phyloP scores from a whole-genome alignment of 2,329 filamentous ascomycete species.

The Pseudodiploospora longispora region DNA sequence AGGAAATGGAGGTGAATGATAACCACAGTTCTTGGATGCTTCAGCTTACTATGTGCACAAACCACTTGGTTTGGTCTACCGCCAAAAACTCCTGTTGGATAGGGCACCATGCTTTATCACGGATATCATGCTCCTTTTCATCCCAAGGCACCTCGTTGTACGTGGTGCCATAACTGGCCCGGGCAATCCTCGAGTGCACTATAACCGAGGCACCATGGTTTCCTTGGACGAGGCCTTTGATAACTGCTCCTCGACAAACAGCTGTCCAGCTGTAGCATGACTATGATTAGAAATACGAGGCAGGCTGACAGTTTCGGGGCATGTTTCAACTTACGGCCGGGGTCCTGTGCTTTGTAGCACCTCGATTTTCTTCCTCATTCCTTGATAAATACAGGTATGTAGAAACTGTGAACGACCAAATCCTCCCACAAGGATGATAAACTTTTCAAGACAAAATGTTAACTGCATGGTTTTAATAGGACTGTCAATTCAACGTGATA shows the following conservation, averaged over 20 bases:
- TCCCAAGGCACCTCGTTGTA: background rate
- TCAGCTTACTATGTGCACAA: conserved; percentile 12
- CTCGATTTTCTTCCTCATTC: background rate
- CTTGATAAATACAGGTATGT: conserved; percentile 9
- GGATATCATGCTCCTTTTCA: background rate
- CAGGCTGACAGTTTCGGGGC: background rate
- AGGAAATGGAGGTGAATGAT: no score
- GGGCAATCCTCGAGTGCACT: conserved; percentile 17
- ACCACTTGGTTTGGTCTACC: conserved; percentile 20
- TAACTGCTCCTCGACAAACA: conserved; percentile 25
- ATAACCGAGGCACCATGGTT: background rate
- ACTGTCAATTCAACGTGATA: background rate
- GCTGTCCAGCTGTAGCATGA: conserved; percentile 23
- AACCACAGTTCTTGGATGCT: no score
- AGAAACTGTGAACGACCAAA: conserved; percentile 28
- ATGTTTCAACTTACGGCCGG: conserved; percentile 24
- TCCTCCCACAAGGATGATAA: conserved; percentile 30
- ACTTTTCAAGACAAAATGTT: conserved; percentile 15
- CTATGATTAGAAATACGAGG: background rate
- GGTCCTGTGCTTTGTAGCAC: conserved; percentile 22
- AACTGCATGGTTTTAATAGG: background rate
- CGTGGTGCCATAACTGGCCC: conserved; percentile 19
- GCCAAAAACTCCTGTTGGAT: conserved; percentile 1
- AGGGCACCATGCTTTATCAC: conserved; percentile 12
- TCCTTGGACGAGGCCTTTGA: conserved; percentile 12